A percentile compares a stretch with the other conserved stretches of the same genome.
Conservation (phyloP, 192 early-diverging fungal genomes). For the Cetraspora pellucida region DNA sequence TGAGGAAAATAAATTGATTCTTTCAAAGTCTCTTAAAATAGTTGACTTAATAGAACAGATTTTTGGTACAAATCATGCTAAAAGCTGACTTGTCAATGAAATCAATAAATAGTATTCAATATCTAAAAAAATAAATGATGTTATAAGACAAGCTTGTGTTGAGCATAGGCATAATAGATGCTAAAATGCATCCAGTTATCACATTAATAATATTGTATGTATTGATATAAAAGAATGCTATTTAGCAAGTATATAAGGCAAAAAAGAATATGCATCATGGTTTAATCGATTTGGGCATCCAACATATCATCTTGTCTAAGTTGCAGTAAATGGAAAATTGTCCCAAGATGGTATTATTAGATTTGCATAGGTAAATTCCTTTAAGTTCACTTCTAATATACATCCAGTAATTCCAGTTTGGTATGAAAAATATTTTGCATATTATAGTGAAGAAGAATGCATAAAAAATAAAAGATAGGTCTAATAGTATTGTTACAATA, state of each 20-base stretch:
- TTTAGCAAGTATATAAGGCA: slow-evolving; percentile 12
- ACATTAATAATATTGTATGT: neutral
- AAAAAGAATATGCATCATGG: slow-evolving; percentile 17
- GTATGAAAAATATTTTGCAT: slow-evolving; percentile 3
- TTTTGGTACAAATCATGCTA: slow-evolving; percentile 16
- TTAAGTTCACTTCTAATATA: neutral
- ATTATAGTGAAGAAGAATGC: neutral
- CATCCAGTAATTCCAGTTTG: slow-evolving; percentile 4
- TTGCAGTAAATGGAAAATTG: slow-evolving; percentile 11
- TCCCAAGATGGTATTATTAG: neutral
- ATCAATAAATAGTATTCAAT: slow-evolving; percentile 13
- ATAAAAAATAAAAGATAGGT: neutral
- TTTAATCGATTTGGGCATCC: slow-evolving; percentile 16
- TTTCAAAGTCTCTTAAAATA: slow-evolving; percentile 14
- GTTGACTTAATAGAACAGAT: slow-evolving; percentile 19
- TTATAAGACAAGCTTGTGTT: slow-evolving; percentile 14
- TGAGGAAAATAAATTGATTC: slow-evolving; percentile 8
- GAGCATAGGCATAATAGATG: slow-evolving; percentile 11
- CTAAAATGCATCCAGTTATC: slow-evolving; percentile 1
- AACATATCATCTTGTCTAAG: slow-evolving; percentile 19
- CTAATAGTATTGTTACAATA: neutral
- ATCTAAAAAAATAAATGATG: slow-evolving; percentile 5
- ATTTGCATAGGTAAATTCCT: slow-evolving; percentile 7
- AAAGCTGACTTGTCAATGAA: slow-evolving; percentile 12
- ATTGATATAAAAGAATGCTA: slow-evolving; percentile 10